Conservation (phyloP, 306 rosid genomes). For the Psophocarpus tetragonolobus region DNA sequence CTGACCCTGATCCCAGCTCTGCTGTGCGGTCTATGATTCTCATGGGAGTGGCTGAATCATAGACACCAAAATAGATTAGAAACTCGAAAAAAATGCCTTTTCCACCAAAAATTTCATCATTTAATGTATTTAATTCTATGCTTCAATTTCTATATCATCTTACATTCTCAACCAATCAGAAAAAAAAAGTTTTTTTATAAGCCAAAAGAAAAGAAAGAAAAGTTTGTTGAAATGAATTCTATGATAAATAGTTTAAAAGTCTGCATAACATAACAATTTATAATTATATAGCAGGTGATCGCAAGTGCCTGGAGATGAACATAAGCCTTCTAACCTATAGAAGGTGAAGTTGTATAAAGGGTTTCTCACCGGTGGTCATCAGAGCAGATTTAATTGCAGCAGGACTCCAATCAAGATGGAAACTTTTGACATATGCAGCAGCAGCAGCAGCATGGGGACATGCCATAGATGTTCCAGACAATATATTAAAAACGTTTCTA, state of each 20-base stretch:
- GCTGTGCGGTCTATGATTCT: conserved; percentile 27
- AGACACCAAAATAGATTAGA: not conserved
- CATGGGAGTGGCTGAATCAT: conserved; percentile 61
- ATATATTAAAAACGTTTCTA: conserved; percentile 46
- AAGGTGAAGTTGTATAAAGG: not conserved
- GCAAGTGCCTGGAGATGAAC: not conserved
- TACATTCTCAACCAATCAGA: too few species aligned
- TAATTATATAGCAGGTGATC: not conserved
- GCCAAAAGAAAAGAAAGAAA: too few species aligned
- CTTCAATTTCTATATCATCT: too few species aligned
- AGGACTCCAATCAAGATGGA: conserved; percentile 85
- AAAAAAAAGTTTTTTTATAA: too few species aligned
- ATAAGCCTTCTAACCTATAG: not conserved
- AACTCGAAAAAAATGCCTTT: not conserved
- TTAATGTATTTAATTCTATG: too few species aligned
- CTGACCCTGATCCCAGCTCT: conserved; percentile 66
- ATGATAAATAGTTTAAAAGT: too few species aligned
- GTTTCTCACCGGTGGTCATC: conserved; percentile 74
- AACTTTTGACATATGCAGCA: conserved; percentile 74
- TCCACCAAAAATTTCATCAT: not conserved
- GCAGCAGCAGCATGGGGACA: conserved; percentile 80
- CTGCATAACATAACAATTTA: too few species aligned
- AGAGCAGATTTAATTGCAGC: conserved; percentile 91
- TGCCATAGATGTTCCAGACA: conserved; percentile 91
- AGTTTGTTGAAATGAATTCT: too few species aligned